These are phyloP conservation scores for Astragalus glycyphyllos DNA, from an alignment of 306 rosid species.

Conservation along the genomic window DNA sequence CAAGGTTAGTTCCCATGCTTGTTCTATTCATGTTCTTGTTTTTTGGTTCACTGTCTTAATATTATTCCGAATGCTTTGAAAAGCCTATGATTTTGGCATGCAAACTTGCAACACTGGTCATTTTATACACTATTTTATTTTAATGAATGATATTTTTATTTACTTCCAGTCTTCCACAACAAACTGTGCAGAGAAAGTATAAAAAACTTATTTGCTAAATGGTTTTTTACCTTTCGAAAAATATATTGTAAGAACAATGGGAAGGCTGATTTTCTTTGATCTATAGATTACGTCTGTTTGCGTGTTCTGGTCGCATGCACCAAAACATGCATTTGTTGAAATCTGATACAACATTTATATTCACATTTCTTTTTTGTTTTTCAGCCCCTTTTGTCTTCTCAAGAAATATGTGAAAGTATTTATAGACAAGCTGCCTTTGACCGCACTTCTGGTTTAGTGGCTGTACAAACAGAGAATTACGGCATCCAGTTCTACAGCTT, in stretches of 20 bases:
- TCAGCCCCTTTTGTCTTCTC: slow-evolving; percentile 73
- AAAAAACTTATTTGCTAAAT: slow-evolving; percentile 4
- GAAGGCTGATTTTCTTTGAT: slow-evolving; percentile 10
- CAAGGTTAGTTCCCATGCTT: slow-evolving; percentile 66
- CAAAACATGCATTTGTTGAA: slow-evolving; percentile 18
- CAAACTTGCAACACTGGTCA: slow-evolving; percentile 13
- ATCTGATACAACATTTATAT: slow-evolving; percentile 27
- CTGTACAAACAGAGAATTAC: slow-evolving; percentile 78
- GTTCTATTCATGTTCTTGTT: slow-evolving; percentile 23
- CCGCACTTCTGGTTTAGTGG: slow-evolving; percentile 73
- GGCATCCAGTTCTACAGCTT: slow-evolving; percentile 84
- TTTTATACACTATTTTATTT: neutral
- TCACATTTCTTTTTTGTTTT: slow-evolving; percentile 22
- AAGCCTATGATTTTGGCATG: slow-evolving; percentile 11
- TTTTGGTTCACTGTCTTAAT: slow-evolving; percentile 26
- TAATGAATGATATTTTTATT: slow-evolving; percentile 11
- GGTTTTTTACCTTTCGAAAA: slow-evolving; percentile 14
- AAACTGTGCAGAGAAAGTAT: slow-evolving; percentile 5
- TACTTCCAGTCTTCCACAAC: slow-evolving; percentile 24
- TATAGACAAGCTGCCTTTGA: slow-evolving; percentile 71
- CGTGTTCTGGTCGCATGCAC: slow-evolving; percentile 3
- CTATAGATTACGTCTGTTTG: neutral
- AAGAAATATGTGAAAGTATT: slow-evolving; percentile 55
- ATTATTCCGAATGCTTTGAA: slow-evolving; percentile 27
- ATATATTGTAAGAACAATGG: neutral